phyloP scores from a whole-genome alignment of 257 asterid genomes.

The Solanum chilense region DNA sequence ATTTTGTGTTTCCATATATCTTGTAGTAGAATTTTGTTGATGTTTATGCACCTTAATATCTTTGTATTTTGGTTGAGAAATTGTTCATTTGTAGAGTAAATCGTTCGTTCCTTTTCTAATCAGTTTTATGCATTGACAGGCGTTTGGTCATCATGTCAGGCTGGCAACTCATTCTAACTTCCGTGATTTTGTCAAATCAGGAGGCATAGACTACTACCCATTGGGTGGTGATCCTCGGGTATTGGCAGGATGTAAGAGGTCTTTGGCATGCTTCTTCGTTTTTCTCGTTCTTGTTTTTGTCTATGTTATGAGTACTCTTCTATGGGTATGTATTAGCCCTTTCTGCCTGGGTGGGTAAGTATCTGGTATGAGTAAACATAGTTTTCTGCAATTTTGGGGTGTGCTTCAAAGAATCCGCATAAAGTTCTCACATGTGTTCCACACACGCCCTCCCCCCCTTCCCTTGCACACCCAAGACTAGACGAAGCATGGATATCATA shows the following conservation, averaged over 20 bases:
- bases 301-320: not conserved
- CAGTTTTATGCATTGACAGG: conserved; percentile 31
- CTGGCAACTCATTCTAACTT: conserved; percentile 92
- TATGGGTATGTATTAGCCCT: not conserved
- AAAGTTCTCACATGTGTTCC: too few species aligned
- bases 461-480: not conserved
- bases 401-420: too few species aligned
- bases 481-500: not conserved
- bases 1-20: not conserved
- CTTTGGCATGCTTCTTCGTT: conserved; percentile 21
- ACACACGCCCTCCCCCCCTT: too few species aligned
- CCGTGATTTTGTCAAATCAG: conserved; percentile 73
- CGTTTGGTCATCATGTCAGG: conserved; percentile 85
- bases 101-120: not conserved
- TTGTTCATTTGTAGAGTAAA: not conserved
- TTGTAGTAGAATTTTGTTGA: not conserved
- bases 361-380: not conserved
- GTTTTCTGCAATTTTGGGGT: not conserved
- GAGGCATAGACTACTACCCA: conserved; percentile 82
- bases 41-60: not conserved
- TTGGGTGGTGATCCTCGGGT: conserved; percentile 98
- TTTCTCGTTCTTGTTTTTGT: not conserved
- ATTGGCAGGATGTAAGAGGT: conserved; percentile 97
- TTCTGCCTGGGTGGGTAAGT: not conserved
- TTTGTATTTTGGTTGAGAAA: not conserved